Conservation (phyloP, 768 basidiomycete genomes). For the Kwoniella dendrophila region DNA sequence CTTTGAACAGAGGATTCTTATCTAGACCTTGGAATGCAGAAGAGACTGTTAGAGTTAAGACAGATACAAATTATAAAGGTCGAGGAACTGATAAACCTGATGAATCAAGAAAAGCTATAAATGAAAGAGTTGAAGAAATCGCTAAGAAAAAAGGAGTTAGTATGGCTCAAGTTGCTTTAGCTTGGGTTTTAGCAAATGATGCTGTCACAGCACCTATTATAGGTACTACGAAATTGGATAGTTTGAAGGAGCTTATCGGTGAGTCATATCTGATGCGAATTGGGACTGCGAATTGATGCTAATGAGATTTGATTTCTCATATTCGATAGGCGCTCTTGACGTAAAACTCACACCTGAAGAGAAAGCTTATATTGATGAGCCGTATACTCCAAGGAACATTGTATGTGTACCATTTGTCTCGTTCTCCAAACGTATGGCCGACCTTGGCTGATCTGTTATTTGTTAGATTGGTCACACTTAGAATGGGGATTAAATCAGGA, state of each 20-base stretch:
- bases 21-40: slow-evolving; percentile 26
- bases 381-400: slow-evolving; percentile 60
- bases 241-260: slow-evolving; percentile 58
- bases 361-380: slow-evolving; percentile 62
- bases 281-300: background rate
- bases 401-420: too few species aligned
- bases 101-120: slow-evolving; percentile 56
- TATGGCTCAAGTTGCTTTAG: slow-evolving; percentile 61
- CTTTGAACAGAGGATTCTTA: slow-evolving; percentile 54
- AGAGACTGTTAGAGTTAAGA: slow-evolving; percentile 6
- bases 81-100: slow-evolving; percentile 22
- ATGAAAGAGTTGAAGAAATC: slow-evolving; percentile 58
- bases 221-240: slow-evolving; percentile 58
- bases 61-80: slow-evolving; percentile 14
- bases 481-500: too few species aligned
- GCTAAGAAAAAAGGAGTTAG: slow-evolving; percentile 57
- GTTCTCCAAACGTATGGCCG: too few species aligned
- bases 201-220: slow-evolving; percentile 60
- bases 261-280: background rate
- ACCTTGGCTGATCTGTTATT: too few species aligned
- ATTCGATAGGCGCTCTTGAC: slow-evolving; percentile 59
- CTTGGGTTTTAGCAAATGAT: slow-evolving; percentile 58
- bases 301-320: background rate
- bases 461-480: too few species aligned
- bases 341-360: slow-evolving; percentile 64